These are phyloP conservation scores for Herpetomonas tarakana DNA, from an alignment of 208 protist genomes.

Conservation along the genomic window DNA sequence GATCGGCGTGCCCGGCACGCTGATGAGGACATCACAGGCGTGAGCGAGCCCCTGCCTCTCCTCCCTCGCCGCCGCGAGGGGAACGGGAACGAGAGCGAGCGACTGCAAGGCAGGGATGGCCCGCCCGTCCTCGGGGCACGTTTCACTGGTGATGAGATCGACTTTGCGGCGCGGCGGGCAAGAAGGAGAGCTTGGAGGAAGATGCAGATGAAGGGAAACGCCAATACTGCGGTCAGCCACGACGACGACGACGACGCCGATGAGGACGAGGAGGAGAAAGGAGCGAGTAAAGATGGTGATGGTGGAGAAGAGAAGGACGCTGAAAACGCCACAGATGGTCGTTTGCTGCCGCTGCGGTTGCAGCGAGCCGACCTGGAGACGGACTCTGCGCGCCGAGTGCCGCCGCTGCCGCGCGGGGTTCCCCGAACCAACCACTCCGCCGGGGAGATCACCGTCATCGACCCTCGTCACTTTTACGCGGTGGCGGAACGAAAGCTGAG, in stretches of 20 bases:
- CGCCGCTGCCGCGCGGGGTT: background rate
- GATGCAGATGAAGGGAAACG: background rate
- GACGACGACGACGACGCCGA: background rate
- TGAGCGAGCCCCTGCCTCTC: background rate
- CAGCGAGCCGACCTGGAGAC: background rate
- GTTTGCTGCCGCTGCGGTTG: background rate
- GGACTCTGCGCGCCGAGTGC: background rate
- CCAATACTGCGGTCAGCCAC: background rate
- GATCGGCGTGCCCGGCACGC: background rate
- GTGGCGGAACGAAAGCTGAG: background rate
- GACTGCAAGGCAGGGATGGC: too few relatives aligned
- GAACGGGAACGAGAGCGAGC: too few relatives aligned
- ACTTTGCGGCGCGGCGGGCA: too few relatives aligned
- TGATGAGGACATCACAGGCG: background rate
- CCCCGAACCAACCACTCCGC: background rate
- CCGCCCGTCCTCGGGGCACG: background rate
- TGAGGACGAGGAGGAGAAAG: background rate
- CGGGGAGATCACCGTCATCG: background rate
- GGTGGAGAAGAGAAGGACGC: background rate
- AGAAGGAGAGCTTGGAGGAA: too few relatives aligned
- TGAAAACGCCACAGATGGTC: too few relatives aligned
- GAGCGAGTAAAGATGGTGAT: background rate
- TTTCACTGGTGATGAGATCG: background rate
- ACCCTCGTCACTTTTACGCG: background rate
- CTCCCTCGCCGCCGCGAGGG: background rate